Conservation (phyloP, 179 eudicot species). For the Vitellaria paradoxa region DNA sequence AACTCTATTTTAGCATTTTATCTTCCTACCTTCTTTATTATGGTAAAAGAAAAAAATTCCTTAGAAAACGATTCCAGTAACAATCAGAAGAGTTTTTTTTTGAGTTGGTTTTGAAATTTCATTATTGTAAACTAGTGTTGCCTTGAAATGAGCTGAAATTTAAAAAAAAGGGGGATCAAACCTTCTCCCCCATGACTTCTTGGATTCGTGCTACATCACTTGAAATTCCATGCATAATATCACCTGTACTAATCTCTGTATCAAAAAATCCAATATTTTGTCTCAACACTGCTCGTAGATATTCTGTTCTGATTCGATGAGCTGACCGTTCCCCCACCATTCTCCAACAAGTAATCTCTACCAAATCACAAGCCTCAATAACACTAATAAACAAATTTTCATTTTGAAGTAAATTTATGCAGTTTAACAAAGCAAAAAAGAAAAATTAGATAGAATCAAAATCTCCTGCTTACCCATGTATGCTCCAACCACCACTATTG, state of each 20-base stretch:
- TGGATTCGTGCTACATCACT: slow-evolving; percentile 58
- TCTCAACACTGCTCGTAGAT: slow-evolving; percentile 40
- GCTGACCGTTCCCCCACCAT: slow-evolving; percentile 52
- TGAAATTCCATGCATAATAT: slow-evolving; percentile 54
- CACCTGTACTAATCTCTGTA: slow-evolving; percentile 39
- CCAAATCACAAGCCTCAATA: not conserved
- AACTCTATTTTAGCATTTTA: too few relatives aligned
- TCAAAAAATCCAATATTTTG: slow-evolving; percentile 49
- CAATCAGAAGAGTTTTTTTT: not conserved
- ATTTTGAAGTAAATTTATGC: not conserved
- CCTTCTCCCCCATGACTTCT: slow-evolving; percentile 61
- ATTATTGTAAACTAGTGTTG: not conserved
- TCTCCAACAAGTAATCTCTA: slow-evolving; percentile 55
- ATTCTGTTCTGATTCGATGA: slow-evolving; percentile 45
- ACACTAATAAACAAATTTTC: not conserved
- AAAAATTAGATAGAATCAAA: not conserved
- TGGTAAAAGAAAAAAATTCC: too few relatives aligned
- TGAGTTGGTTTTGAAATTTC: not conserved
- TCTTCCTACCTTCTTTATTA: too few relatives aligned
- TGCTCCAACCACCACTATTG: slow-evolving; percentile 44
- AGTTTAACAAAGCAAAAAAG: not conserved
- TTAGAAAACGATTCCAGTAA: too few relatives aligned
- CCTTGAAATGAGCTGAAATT: not conserved
- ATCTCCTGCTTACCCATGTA: slow-evolving; percentile 32
- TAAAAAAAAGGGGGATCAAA: not conserved